Evolutionary conservation across 1,284 basidiomycete genomes (phyloP), one percentile per base, ranked within the genome.

Genomic region (Apiotrichum gamsii): DNA sequence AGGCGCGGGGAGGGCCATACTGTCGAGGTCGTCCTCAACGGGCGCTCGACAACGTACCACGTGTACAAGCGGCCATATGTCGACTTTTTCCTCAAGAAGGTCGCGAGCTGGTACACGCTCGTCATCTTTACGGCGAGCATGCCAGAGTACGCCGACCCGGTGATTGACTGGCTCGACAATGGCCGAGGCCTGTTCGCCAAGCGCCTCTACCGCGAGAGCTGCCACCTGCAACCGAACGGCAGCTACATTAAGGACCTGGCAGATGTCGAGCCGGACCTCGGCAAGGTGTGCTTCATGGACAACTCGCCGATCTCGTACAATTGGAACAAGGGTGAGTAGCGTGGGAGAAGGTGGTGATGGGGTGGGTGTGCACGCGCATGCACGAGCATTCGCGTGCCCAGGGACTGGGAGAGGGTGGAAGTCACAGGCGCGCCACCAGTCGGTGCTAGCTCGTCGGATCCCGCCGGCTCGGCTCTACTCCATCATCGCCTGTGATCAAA

Each of bases 71-170:
- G 94, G 45, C 94, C 94, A 2, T 94, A 90, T 76, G 90, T 85
- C 47, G 94, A 97, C 73, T 95, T 87, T 74, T 96, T 96, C 68
- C 77, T 96, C 54, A 81, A 90, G 62, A 95, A 93, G 76, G 95
- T 97, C 36, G 93, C 94, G 20, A 79, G 84, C 33, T 99, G 94
- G 94, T 99, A 99, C 74, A 96, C 93, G 2, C 82, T 99, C 45
- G 93, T 99, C 46, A 89, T 99, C 56, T 99, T 94, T 72, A 99
- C 94, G 16, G 95, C 94, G 2, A 96, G 91, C 6, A 90, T 99
- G 84, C 87, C 91, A 64, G 94, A 98, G 72, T 99, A 99, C 70
- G 94, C 94, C 49, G 94, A 99, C 75, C 94, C 95, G 0, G 94
- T 99, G 23, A 98, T 99, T 60, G 95, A 99, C 74, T 99, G 95